Base-by-base conservation (phyloP, 306 rosid genomes). In the Castanea sativa region DNA sequence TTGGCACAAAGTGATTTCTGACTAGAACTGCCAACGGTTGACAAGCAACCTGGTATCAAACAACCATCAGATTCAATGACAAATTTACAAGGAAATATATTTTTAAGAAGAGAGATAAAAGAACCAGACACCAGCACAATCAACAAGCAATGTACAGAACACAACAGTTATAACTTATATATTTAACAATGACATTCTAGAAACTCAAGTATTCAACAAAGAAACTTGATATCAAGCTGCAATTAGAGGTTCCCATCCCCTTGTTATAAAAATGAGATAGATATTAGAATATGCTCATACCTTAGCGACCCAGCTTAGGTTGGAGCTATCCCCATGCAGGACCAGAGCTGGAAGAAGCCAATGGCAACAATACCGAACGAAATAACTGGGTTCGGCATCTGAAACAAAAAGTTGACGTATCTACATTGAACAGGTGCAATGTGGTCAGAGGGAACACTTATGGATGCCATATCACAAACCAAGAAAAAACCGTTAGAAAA, bases 341-440 rank as follows among this genome's bases (percentile, higher is more conserved):
- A 90, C 88, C 81, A 94, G 81, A 76, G 94, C 90, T 45, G 98
- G 97, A 88, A 94, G 93, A 88, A 94, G 97, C 98, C 97, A 92
- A 29, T 85, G 89, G 80, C 89, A 94, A 81, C 94, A 92, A 78
- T 91, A 92, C 83, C 79, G 95, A 80, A 92, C 78, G 86, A 94
- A 94, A 79, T 87, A 84, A 81, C 82, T 85, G 67, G 98, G 95
- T 79, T 92, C 95, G 11, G 90, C 85, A 81, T 92, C 95, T 43
- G 86, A 83, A n/a, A 92, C 82, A 82, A 91, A 94, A 80, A 91
- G 89, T 56, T 88, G 89, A 78, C 98, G 85, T 69, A 90, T 89
- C 98, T 94, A 92, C 81, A 86, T 32, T 18, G 61, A 74, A 74
- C 45, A 87, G 55, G 45, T 64, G 59, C 45, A 7, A 52, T 6